Base-by-base conservation (phyloP, 805 yeast genomes). In the Cyberlindnera mycetangii region DNA sequence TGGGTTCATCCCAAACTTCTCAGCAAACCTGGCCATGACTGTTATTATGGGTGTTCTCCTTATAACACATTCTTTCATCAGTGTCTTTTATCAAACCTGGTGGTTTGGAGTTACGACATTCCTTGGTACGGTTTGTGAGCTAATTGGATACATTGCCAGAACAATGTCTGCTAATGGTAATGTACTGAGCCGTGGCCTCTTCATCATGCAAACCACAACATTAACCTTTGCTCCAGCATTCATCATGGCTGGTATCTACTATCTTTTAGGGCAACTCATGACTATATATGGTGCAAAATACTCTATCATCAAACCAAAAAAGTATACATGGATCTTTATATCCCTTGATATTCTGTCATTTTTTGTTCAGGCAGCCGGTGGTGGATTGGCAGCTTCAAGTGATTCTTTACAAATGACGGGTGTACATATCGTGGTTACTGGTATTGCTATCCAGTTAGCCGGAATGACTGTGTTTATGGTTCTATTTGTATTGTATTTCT, bases 221-320 rank as follows among this genome's bases (percentile, higher is more conserved):
- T 66, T 88, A 44, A 86, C 92, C 0, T 64, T 89, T 38, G 92
- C 88, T 0, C 96, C 96, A 0, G 88, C 87, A 17, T 84, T 89
- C 61, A 69, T 85, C 36, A 84, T 86, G 86, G 96, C 85, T 4
- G 96, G 92, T 1, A 70, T 89, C 3, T 89, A 89, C 65, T 83
- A 75, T 52, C 69, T 81, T 42, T 65, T 89, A 51, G 89, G 85
- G 6, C 84, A 86, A 62, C 54, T 84, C 39, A 69, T 81, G 37
- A 79, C 82, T 44, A 62, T 86, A 1, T 80, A 78, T 55, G 88
- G 88, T 2, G 66, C 69, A 45, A 58, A 66, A 15, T 81, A 65
- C 51, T 79, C 89, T 0, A 18, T 66, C 6, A 46, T 78, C 25
- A 69, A 65, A 45, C 90, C 92, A 7, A 70, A 76, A 70, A 69